Base-by-base conservation (phyloP, 1,284 basidiomycete species). In the Ganoderma resinaceum region DNA sequence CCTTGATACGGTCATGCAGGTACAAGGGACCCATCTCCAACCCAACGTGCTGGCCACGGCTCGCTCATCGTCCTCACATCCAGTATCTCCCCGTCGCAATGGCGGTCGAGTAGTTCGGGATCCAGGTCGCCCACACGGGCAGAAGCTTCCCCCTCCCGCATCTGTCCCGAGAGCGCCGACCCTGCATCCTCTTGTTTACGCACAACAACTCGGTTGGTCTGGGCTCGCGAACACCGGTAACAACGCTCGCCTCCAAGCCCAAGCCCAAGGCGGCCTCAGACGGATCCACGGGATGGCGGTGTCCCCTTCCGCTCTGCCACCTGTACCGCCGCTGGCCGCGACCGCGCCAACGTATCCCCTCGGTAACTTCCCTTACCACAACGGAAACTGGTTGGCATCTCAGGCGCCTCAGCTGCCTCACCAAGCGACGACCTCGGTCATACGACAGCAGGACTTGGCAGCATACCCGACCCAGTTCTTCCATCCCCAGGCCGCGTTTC, bases 361-460 rank as follows among this genome's bases (percentile, higher is more conserved):
- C 58, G 37, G 58, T n/a, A 38, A 26, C 23, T 40, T 60, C 37
- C 55, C 33, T 49, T 49, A 49, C n/a, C 26, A 60, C 58, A 12
- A 23, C 37, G 37, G 37, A 29, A 38, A n/a, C 16, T n/a, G 8
- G 2, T 35, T 37, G 23, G 55, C 20, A n/a, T 9, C 31, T 37
- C 55, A 58, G 31, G 9, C 18, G n/a, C 33, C 18, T 35, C 68
- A 63, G 14, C 23, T 38, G 4, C 38, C 40, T 42, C 58, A 23
- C 3, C 58, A 60, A 4, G 37, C 37, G 37, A 16, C 37, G 12
- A 14, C n/a, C 12, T n/a, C 31, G 55, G 37, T 7, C 23, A 60
- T 64, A 20, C 68, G 26, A 55, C 52, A 69, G 23, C 67, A 69
- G 43, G 62, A 62, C 20, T 62, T 66, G 23, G 58, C 65, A 31